These are phyloP conservation scores for Diplodia seriata DNA, from an alignment of 2,329 filamentous ascomycete species.

Conservation along the genomic window DNA sequence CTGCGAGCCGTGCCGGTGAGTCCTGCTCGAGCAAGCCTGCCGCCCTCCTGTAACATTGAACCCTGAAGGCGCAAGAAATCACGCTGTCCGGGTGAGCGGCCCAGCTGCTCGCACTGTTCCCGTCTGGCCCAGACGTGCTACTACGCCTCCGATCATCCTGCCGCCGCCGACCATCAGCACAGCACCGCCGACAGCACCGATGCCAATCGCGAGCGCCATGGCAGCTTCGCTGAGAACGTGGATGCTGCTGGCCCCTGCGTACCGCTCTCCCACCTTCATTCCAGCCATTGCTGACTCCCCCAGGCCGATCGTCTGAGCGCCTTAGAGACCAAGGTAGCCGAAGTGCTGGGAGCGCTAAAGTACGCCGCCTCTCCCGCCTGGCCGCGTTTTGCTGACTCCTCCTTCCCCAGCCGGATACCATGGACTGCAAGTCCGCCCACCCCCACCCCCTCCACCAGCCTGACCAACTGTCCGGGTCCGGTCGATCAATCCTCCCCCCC, in stretches of 20 bases:
- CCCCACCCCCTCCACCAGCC: background rate
- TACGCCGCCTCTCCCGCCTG: background rate
- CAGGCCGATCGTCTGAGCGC: constrained; percentile 22
- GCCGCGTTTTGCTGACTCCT: background rate
- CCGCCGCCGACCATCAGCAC: background rate
- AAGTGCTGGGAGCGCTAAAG: constrained; percentile 26
- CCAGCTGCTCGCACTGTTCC: constrained; percentile 57
- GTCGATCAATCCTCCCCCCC: constrained; percentile 13
- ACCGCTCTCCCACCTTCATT: background rate
- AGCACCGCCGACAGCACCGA: background rate
- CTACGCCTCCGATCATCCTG: constrained; percentile 46
- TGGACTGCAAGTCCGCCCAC: constrained; percentile 22
- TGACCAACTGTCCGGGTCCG: background rate
- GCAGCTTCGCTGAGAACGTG: background rate
- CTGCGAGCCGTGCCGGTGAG: constrained; percentile 49
- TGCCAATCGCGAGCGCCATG: constrained; percentile 3
- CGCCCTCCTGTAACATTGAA: background rate
- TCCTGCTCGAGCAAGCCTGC: background rate
- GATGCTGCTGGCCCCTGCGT: constrained; percentile 12
- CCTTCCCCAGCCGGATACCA: constrained; percentile 12
- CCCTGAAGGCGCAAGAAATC: constrained; percentile 58
- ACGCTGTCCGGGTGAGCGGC: constrained; percentile 59
- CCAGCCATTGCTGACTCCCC: background rate
- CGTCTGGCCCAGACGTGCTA: constrained; percentile 56
- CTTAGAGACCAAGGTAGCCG: constrained; percentile 25